Percentiles rank a stretch among this genome's conserved stretches.
These are phyloP conservation scores for Tephrocybe rancida DNA, from an alignment of 768 basidiomycete genomes.

Conservation along the genomic window DNA sequence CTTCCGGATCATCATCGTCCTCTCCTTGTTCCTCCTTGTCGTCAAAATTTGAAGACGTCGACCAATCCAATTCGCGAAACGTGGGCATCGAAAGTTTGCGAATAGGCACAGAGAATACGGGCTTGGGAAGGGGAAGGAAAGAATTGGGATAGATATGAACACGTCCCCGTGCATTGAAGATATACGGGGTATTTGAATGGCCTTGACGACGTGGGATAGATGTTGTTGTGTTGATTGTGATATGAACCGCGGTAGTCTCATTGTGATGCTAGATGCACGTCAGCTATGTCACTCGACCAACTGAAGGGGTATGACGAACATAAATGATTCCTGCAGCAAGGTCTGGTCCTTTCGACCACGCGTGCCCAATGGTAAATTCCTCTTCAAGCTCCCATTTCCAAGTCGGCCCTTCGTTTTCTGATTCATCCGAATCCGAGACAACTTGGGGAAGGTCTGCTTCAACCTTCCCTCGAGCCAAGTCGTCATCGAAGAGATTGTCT, in stretches of 20 bases:
- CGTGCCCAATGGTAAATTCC: conserved; percentile 59
- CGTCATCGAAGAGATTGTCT: conserved; percentile 31
- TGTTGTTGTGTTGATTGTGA: conserved; percentile 57
- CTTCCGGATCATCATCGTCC: conserved; percentile 15
- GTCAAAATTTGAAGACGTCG: background rate
- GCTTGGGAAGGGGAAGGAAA: conserved; percentile 18
- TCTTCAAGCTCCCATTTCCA: conserved; percentile 77
- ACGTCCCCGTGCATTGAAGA: conserved; percentile 57
- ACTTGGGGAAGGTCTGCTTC: conserved; percentile 41
- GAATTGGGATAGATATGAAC: conserved; percentile 34
- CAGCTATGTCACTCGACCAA: background rate
- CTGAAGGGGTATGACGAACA: conserved; percentile 39
- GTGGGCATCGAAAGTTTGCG: conserved; percentile 14
- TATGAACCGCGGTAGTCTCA: conserved; percentile 55
- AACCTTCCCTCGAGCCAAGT: conserved; percentile 30
- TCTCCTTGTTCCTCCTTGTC: background rate
- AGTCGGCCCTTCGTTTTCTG: conserved; percentile 40
- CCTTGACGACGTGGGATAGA: conserved; percentile 58
- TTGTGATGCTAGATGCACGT: conserved; percentile 49
- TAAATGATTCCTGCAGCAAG: conserved; percentile 57
- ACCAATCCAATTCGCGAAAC: background rate
- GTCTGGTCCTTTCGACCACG: conserved; percentile 55
- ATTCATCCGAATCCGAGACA: conserved; percentile 22
- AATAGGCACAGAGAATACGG: conserved; percentile 20
- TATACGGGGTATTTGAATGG: conserved; percentile 58